A percentile compares a stretch with the other conserved stretches of the same genome.
phyloP scores from a whole-genome alignment of 768 basidiomycete species.

The Thelephora ganbajun region DNA sequence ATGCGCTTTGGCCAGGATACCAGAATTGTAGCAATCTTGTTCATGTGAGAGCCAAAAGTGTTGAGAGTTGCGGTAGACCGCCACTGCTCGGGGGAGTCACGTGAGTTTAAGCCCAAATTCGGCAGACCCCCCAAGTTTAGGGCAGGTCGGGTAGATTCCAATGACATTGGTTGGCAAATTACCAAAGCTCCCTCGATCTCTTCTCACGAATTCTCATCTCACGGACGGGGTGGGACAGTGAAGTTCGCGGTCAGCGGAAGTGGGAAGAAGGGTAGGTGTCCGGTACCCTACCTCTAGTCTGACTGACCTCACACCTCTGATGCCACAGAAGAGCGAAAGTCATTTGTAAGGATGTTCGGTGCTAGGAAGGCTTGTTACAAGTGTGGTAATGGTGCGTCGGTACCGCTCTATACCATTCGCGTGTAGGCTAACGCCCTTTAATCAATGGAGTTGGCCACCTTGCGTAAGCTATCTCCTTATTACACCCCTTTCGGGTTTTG shows the following conservation, averaged over 20 bases:
- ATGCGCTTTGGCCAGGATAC: too few relatives aligned
- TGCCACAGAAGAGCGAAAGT: too few relatives aligned
- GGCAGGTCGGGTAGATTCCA: conserved; percentile 7
- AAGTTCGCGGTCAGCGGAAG: conserved; percentile 56
- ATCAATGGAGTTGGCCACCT: conserved; percentile 67
- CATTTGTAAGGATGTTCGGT: too few relatives aligned
- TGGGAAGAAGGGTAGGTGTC: conserved; percentile 50
- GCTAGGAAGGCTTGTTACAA: conserved; percentile 86
- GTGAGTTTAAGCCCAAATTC: neutral
- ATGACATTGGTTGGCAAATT: conserved; percentile 10
- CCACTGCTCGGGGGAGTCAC: too few relatives aligned
- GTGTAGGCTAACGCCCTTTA: conserved; percentile 9
- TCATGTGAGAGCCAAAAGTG: too few relatives aligned
- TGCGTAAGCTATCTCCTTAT: conserved; percentile 40
- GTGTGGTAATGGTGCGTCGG: conserved; percentile 75
- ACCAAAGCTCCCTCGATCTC: conserved; percentile 2
- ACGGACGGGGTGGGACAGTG: conserved; percentile 47
- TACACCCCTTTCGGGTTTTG: neutral
- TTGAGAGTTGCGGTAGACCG: too few relatives aligned
- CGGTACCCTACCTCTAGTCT: neutral
- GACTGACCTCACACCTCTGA: too few relatives aligned
- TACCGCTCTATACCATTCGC: conserved; percentile 4
- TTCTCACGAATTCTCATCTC: conserved; percentile 19
- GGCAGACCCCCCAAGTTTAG: conserved; percentile 3
- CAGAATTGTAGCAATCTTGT: too few relatives aligned